phyloP scores from a whole-genome alignment of 2,329 filamentous ascomycete species.

The Fusarium tanahbumbuense region DNA sequence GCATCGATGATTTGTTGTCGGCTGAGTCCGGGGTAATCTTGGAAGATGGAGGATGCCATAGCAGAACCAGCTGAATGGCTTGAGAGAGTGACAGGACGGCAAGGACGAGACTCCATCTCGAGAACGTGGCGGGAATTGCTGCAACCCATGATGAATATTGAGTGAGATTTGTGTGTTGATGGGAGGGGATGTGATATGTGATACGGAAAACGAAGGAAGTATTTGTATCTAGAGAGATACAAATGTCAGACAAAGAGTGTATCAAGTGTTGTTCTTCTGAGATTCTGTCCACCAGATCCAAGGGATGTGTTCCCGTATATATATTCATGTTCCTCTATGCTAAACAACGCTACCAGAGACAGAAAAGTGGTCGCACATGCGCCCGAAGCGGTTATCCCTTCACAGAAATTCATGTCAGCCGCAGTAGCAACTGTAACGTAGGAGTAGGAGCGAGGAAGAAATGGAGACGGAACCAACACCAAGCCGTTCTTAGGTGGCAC shows the following conservation, averaged over 20 bases:
- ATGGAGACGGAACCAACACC: slow-evolving; percentile 19
- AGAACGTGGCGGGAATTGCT: slow-evolving; percentile 32
- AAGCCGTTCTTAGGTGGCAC: slow-evolving; percentile 15
- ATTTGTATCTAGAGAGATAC: neutral
- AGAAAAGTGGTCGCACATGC: slow-evolving; percentile 8
- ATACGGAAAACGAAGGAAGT: slow-evolving; percentile 1
- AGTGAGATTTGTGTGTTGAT: neutral
- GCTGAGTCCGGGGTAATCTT: slow-evolving; percentile 28
- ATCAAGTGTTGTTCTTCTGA: slow-evolving; percentile 12
- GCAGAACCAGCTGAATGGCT: slow-evolving; percentile 32
- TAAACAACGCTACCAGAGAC: slow-evolving; percentile 6
- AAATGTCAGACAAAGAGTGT: slow-evolving; percentile 7
- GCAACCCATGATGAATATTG: slow-evolving; percentile 34
- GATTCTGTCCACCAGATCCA: slow-evolving; percentile 7
- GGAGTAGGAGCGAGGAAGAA: slow-evolving; percentile 1
- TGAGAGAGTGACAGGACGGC: slow-evolving; percentile 34
- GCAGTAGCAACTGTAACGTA: slow-evolving; percentile 18
- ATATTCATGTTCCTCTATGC: slow-evolving; percentile 7
- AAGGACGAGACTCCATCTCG: slow-evolving; percentile 37
- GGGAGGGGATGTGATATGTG: neutral
- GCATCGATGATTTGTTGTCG: slow-evolving; percentile 28
- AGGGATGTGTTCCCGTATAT: slow-evolving; percentile 27
- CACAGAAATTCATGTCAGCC: slow-evolving; percentile 12
- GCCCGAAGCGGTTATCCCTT: slow-evolving; percentile 22
- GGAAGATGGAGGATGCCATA: slow-evolving; percentile 30